phyloP scores from a whole-genome alignment of 208 protist species.

The Acanthamoeba lenticulata region DNA sequence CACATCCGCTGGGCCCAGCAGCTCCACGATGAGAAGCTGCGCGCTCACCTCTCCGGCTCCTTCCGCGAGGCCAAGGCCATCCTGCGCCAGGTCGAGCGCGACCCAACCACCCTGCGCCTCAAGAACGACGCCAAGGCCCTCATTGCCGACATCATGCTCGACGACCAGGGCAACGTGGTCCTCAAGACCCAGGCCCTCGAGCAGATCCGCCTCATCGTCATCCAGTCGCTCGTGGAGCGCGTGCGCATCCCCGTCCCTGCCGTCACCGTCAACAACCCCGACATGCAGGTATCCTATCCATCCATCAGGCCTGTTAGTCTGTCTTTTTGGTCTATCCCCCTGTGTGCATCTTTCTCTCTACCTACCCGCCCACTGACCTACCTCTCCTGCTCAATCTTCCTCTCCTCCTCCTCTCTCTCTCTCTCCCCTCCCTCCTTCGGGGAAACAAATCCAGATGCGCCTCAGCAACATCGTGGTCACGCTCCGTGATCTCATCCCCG shows the following conservation, averaged over 20 bases:
- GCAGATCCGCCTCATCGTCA: slow-evolving; percentile 15
- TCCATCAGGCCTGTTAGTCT: too few species aligned
- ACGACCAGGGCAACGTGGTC: not conserved
- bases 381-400: too few species aligned
- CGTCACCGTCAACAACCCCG: not conserved
- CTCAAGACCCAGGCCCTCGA: slow-evolving; percentile 5
- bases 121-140: not conserved
- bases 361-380: too few species aligned
- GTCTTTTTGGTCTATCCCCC: too few species aligned
- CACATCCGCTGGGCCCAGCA: not conserved
- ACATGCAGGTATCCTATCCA: slow-evolving; percentile 6
- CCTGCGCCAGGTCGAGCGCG: not conserved
- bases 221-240: slow-evolving; percentile 15
- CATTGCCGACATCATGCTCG: not conserved
- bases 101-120: not conserved
- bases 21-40: slow-evolving; percentile 32
- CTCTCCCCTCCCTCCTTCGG: too few species aligned
- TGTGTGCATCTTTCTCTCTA: too few species aligned
- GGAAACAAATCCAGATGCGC: too few species aligned
- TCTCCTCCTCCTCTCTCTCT: too few species aligned
- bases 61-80: not conserved
- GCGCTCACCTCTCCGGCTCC: not conserved
- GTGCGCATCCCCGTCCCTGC: not conserved
- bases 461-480: not conserved
- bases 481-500: not conserved